Evolutionary conservation across 108 stramenopile genomes (phyloP), one percentile per base, ranked within the genome.

Genomic region (Nitzschia putrida): DNA sequence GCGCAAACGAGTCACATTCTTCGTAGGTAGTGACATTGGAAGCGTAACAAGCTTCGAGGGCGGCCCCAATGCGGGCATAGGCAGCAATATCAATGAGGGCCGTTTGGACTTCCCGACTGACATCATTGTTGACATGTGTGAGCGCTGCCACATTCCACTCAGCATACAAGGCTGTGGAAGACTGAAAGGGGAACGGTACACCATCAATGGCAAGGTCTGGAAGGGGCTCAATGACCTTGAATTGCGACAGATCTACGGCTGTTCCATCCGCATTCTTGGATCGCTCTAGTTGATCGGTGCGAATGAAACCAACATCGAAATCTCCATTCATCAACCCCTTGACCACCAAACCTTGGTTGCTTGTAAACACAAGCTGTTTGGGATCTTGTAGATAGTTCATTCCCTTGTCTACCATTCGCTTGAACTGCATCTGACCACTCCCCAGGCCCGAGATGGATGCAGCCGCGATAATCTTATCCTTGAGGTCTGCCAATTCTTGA

Each of bases 101-200:
- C 13, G 26, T 25, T 71, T 80, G 79, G 20, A 80, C 73, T 44
- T 37, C 79, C 23, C 38, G 22, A 24, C 25, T 29, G 7, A 80
- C 64, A 18, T 64, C 59, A 22, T 58, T 26, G 26, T 13, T n/a
- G 16, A 80, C 79, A 66, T 80, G 74, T 2, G 52, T 47, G 23
- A 80, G 45, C 12, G 42, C 58, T n/a, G 73, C 79, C 26, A 80
- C 37, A 66, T 80, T 80, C 79, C 79, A 80, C 68, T 80, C 79
- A 47, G 79, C 45, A 43, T 71, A 74, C 22, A 80, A 49, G 10
- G 29, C 45, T 0, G 79, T 80, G 34, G 66, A 68, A 6, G 66
- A 53, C 64, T 70, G 45, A 64, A 80, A 80, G 8, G 79, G 79
- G 58, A 80, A 80, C 26, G 73, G 56, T 14, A 41, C 69, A 16